Conservation (phyloP, 352 stramenopile species). For the Phytopythium helicoides region DNA sequence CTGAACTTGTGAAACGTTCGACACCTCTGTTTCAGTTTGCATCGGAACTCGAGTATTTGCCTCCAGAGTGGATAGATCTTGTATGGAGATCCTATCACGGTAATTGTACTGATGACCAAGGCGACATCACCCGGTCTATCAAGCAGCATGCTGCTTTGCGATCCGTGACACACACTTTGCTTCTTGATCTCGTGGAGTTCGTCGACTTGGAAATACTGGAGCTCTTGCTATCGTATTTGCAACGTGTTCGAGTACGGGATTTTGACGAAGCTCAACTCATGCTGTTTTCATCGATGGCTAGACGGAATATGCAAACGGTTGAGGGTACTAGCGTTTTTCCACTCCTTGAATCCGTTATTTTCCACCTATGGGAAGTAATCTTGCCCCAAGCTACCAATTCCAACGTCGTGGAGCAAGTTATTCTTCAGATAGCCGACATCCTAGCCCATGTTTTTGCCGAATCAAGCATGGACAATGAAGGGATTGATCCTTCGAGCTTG, state of each 20-base stretch:
- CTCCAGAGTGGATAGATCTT: conserved; percentile 39
- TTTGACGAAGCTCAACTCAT: conserved; percentile 31
- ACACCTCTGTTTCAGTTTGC: conserved; percentile 62
- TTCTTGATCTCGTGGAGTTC: conserved; percentile 58
- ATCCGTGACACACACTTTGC: conserved; percentile 35
- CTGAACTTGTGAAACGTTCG: conserved; percentile 63
- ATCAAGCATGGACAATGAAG: background rate
- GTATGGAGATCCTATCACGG: conserved; percentile 55
- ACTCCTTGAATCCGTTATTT: conserved; percentile 31
- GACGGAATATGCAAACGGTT: conserved; percentile 13
- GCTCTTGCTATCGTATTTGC: conserved; percentile 25
- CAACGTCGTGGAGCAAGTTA: too few relatives aligned
- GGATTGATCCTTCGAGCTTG: background rate
- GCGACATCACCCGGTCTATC: conserved; percentile 6
- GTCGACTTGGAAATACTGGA: conserved; percentile 32
- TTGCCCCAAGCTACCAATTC: too few relatives aligned
- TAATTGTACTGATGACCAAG: conserved; percentile 6
- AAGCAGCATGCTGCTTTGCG: conserved; percentile 48
- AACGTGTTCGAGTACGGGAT: conserved; percentile 8
- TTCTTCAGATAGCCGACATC: too few relatives aligned
- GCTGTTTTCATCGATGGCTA: conserved; percentile 31
- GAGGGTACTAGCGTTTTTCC: conserved; percentile 1
- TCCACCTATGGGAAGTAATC: background rate
- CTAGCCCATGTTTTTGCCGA: conserved; percentile 1
- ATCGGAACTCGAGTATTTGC: conserved; percentile 28